Conservation (phyloP, 805 yeast genomes). For the Kazachstania bromeliacearum region DNA sequence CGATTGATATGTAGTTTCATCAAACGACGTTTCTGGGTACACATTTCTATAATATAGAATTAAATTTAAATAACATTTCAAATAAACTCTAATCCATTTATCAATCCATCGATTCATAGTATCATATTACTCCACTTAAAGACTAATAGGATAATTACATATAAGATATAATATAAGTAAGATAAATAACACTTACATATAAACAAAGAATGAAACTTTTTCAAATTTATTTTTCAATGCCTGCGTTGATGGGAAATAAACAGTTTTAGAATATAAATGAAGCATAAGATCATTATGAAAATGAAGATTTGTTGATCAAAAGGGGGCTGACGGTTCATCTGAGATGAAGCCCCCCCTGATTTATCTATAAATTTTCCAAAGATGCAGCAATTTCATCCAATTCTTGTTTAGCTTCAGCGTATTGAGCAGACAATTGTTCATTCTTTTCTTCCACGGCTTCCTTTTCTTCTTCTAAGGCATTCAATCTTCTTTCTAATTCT, state of each 20-base stretch:
- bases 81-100: constrained; percentile 26
- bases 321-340: background rate
- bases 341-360: background rate
- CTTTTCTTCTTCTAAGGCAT: constrained; percentile 85
- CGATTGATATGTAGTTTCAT: constrained; percentile 30
- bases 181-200: no score
- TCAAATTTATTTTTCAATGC: no score
- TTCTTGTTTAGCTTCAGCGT: constrained; percentile 80
- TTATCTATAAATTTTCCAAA: constrained; percentile 49
- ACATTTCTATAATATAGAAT: constrained; percentile 31
- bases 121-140: no score
- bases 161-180: no score
- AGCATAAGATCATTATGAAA: background rate
- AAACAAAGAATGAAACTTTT: no score
- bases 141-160: no score
- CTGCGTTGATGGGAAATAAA: no score
- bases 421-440: constrained; percentile 78
- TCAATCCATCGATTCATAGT: constrained; percentile 17
- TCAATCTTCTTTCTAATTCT: constrained; percentile 88
- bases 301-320: no score
- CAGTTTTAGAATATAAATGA: no score
- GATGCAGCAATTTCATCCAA: constrained; percentile 95
- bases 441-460: constrained; percentile 83
- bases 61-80: constrained; percentile 32
- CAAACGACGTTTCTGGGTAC: constrained; percentile 31